A percentile compares a stretch with the other conserved stretches of the same genome.
Evolutionary conservation across 2,329 filamentous ascomycete species (phyloP).

Genomic region (Remersonia thermophila): DNA sequence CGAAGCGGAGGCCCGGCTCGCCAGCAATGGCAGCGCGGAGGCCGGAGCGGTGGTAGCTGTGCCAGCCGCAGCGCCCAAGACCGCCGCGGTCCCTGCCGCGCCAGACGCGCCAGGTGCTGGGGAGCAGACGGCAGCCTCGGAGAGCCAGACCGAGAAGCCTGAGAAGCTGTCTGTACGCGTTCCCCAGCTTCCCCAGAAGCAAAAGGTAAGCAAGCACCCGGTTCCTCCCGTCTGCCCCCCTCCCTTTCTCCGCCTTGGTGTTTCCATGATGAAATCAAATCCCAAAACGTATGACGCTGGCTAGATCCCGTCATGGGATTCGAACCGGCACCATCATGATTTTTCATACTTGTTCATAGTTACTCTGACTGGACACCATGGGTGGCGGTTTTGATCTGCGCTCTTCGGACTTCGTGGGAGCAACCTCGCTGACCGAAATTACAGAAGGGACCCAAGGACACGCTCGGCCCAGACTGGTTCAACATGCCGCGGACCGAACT

Average conservation of each 20-base stretch:
- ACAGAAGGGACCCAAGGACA: constrained; percentile 28
- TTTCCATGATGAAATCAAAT: constrained; percentile 63
- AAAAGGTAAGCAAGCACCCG: constrained; percentile 27
- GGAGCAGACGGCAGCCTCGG: constrained; percentile 8
- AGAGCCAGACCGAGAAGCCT: constrained; percentile 8
- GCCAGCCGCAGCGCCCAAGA: constrained; percentile 8
- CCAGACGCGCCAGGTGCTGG: constrained; percentile 10
- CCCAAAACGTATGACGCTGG: constrained; percentile 64
- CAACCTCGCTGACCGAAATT: constrained; percentile 14
- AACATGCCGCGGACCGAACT: constrained; percentile 73
- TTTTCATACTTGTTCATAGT: constrained; percentile 49
- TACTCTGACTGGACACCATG: constrained; percentile 45
- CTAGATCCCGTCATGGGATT: constrained; percentile 69
- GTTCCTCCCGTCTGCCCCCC: constrained; percentile 1
- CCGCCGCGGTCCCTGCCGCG: constrained; percentile 7
- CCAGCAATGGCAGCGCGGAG: constrained; percentile 13
- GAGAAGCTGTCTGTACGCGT: constrained; percentile 21
- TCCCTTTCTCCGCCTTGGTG: constrained; percentile 1
- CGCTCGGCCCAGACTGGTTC: constrained; percentile 76
- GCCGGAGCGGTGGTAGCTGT: constrained; percentile 7
- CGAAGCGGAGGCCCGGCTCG: constrained; percentile 27
- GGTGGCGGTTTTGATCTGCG: no score
- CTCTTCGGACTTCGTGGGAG: constrained; percentile 18
- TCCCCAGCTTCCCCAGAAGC: constrained; percentile 18
- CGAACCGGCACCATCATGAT: constrained; percentile 52